Evolutionary conservation across 768 basidiomycete genomes (phyloP).

Genomic region (Agaricus blazei): DNA sequence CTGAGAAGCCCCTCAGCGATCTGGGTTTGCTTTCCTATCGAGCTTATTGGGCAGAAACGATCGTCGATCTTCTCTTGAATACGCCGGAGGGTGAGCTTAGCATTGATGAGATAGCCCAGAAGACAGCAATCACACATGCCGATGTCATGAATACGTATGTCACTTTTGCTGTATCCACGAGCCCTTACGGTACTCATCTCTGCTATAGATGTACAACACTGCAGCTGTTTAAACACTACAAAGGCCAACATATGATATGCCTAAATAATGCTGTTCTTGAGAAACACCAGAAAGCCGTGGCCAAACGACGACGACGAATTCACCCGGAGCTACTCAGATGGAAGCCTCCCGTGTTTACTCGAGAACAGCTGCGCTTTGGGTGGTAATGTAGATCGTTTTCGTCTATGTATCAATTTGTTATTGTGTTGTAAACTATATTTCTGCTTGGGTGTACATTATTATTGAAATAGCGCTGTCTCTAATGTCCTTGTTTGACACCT

Average conservation of each 20-base stretch:
- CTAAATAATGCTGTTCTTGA: conserved; percentile 88
- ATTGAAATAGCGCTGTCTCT: neutral
- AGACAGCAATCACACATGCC: conserved; percentile 89
- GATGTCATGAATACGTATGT: conserved; percentile 99
- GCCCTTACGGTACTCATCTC: conserved; percentile 7
- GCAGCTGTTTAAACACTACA: conserved; percentile 94
- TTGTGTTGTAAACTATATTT: conserved; percentile 10
- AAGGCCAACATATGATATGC: conserved; percentile 90
- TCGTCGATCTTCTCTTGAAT: conserved; percentile 81
- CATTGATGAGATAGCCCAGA: conserved; percentile 96
- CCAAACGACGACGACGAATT: conserved; percentile 76
- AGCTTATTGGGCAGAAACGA: conserved; percentile 96
- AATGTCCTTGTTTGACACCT: neutral
- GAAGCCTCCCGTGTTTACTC: conserved; percentile 93
- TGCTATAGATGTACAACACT: conserved; percentile 81
- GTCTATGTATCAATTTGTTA: conserved; percentile 16
- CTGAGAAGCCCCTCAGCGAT: conserved; percentile 96
- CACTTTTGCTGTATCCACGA: conserved; percentile 1
- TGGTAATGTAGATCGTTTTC: conserved; percentile 28
- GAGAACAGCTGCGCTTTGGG: conserved; percentile 82
- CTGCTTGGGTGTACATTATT: conserved; percentile 6
- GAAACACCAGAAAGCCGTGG: conserved; percentile 79
- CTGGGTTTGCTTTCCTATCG: conserved; percentile 89
- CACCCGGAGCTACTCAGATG: conserved; percentile 77
- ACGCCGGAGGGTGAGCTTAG: conserved; percentile 76